These are phyloP conservation scores for Sequoiadendron giganteum DNA, from an alignment of 75 land plant species.

Conservation along the genomic window DNA sequence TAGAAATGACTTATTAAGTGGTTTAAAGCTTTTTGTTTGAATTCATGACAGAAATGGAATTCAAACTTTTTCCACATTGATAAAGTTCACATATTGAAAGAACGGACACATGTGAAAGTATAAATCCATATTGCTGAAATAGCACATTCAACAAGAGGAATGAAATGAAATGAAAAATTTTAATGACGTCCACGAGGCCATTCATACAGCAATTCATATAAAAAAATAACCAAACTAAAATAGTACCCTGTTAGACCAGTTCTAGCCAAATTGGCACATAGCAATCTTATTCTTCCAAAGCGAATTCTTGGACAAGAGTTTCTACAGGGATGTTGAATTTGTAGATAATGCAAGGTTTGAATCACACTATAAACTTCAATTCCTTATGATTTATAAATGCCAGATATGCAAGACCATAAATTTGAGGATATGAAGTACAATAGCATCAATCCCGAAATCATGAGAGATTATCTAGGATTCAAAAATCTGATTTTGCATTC, in stretches of 20 bases:
- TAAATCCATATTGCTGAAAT: not conserved
- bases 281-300: not conserved
- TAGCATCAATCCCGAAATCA: not conserved
- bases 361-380: not conserved
- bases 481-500: not conserved
- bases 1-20: not conserved
- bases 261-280: not conserved
- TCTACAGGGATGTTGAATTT: not conserved
- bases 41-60: not conserved
- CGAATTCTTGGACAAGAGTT: not conserved
- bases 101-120: not conserved
- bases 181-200: no score
- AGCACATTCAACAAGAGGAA: not conserved
- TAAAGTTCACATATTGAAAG: not conserved
- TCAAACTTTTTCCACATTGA: not conserved
- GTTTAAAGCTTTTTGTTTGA: not conserved
- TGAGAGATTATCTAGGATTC: not conserved
- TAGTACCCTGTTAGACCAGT: not conserved
- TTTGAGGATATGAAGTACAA: not conserved
- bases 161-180: no score
- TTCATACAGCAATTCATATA: not conserved
- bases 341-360: not conserved
- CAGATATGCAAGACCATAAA: not conserved
- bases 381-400: not conserved
- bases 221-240: not conserved